Conservation (phyloP, 768 basidiomycete genomes). For the Tricholoma matsutake region DNA sequence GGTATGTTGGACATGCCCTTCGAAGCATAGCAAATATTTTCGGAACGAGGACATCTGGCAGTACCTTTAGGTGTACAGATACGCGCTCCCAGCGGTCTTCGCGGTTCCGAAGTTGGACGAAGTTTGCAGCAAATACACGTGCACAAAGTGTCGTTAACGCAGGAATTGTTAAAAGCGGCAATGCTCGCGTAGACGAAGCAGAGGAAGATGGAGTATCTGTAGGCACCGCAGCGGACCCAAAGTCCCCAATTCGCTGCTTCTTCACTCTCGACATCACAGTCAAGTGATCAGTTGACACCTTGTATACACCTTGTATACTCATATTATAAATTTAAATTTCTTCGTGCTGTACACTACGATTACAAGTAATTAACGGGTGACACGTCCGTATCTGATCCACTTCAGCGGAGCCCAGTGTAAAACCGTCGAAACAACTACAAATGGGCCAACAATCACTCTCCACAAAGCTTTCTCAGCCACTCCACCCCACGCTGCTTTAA, state of each 20-base stretch:
- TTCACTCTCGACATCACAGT: conserved; percentile 14
- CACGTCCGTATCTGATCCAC: not conserved
- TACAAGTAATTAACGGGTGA: not conserved
- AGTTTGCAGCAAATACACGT: conserved; percentile 46
- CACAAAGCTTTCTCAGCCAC: conserved; percentile 35
- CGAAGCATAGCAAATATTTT: conserved; percentile 51
- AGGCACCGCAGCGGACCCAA: conserved; percentile 38
- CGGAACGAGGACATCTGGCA: conserved; percentile 53
- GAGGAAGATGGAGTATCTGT: conserved; percentile 47
- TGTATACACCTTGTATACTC: too few species aligned
- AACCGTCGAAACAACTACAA: conserved; percentile 25
- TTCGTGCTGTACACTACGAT: not conserved
- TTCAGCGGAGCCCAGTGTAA: conserved; percentile 7
- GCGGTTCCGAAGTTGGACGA: conserved; percentile 38
- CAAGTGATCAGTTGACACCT: not conserved
- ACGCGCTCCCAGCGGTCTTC: conserved; percentile 37
- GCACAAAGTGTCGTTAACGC: conserved; percentile 49
- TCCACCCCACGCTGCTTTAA: conserved; percentile 10
- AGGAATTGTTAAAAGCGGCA: conserved; percentile 35
- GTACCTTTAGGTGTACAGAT: conserved; percentile 35
- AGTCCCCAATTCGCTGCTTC: conserved; percentile 6
- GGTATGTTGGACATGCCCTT: conserved; percentile 44
- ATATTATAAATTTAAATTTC: too few species aligned
- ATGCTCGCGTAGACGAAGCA: conserved; percentile 43
- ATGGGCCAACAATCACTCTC: conserved; percentile 39